Evolutionary conservation across 1,139 yeast genomes (phyloP), one percentile per base, ranked within the genome.

Genomic region (Suhomyces coccinellae): DNA sequence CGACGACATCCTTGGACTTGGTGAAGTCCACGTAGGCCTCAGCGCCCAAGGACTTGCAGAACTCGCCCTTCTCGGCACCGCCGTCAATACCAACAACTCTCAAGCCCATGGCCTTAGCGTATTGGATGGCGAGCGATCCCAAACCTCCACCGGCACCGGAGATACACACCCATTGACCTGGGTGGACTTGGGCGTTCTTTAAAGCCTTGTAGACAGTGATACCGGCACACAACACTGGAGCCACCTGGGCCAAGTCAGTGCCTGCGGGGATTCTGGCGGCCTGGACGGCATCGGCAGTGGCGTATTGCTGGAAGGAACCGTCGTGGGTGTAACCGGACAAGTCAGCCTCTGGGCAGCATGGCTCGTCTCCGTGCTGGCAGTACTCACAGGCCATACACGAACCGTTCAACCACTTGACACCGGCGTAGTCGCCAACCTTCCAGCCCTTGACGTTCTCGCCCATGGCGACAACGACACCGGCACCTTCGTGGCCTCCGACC

Each of bases 101-200:
- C 67, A 73, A 77, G 56, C 95, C 95, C 88, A 87, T 83, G 50
- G 90, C 91, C 65, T 74, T 79, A 50, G 91, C 95, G 69, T 83
- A 86, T 68, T 86, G 93, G 57, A 87, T 75, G 48, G 91, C 93
- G 51, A 86, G 71, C 41, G 90, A 79, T 51, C 95, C 95, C 59
- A 87, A 77, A 58, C 95, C 95, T 67, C 95, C 91, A 61, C 83
- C 89, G 46, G 91, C 91, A 68, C 95, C 95, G 51, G 88, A 80
- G 57, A 86, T 73, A 54, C 85, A 85, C 49, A 85, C 88, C 88
- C 89, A 85, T 59, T 86, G 80, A 60, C 93, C 95, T 42, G 91
- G 81, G 43, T 56, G 59, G 55, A 83, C 73, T 40, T 76, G 72
- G 47, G 91, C 84, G 41, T 83, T 80, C 75, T 85, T 85, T 59